phyloP scores from a whole-genome alignment of 116 monocot genomes.

The Posidonia oceanica region DNA sequence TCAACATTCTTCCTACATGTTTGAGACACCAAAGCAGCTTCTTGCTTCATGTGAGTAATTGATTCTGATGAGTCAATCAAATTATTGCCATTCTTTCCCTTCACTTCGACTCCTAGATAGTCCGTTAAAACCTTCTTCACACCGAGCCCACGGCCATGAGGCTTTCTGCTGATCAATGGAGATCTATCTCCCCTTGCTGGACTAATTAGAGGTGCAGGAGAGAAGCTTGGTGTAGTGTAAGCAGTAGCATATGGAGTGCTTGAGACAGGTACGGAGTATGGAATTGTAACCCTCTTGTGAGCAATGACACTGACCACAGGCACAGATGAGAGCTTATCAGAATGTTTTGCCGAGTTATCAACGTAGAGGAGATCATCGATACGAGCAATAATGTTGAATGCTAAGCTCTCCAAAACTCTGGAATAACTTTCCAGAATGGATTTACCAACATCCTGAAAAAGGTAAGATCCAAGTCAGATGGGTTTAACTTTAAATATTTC shows the following conservation, averaged over 20 bases:
- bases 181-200: slow-evolving; percentile 27
- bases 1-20: too few species aligned
- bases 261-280: slow-evolving; percentile 64
- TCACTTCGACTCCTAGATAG: slow-evolving; percentile 37
- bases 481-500: too few species aligned
- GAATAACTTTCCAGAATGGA: slow-evolving; percentile 72
- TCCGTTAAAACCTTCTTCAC: slow-evolving; percentile 69
- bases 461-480: background rate
- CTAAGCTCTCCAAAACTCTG: slow-evolving; percentile 75
- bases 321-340: slow-evolving; percentile 20
- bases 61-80: background rate
- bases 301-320: slow-evolving; percentile 15
- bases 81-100: slow-evolving; percentile 11
- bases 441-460: slow-evolving; percentile 57
- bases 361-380: slow-evolving; percentile 76
- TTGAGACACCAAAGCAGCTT: too few species aligned
- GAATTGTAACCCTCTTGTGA: slow-evolving; percentile 28
- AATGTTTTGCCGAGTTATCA: slow-evolving; percentile 49
- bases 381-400: slow-evolving; percentile 65
- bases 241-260: slow-evolving; percentile 61
- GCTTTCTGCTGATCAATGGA: slow-evolving; percentile 21
- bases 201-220: slow-evolving; percentile 29
- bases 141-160: slow-evolving; percentile 22
- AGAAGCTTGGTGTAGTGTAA: slow-evolving; percentile 48
- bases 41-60: too few species aligned